A percentile compares a stretch with the other conserved stretches of the same genome.
phyloP scores from a whole-genome alignment of 2,329 filamentous ascomycete genomes.

The Epichloe glyceriae region DNA sequence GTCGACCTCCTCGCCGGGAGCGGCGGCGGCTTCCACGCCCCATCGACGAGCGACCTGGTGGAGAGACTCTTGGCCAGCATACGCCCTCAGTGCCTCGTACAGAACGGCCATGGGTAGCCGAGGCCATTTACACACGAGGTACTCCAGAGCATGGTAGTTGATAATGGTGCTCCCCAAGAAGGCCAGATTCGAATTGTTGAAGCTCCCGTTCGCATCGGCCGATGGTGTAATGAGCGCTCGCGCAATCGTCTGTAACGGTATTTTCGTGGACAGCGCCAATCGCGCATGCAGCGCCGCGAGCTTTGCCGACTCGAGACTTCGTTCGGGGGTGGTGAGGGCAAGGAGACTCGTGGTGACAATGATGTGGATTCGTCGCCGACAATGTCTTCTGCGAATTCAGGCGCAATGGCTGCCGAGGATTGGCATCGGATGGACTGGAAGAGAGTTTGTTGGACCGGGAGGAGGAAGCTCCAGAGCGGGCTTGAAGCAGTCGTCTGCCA shows the following conservation, averaged over 20 bases:
- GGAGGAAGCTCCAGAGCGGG: constrained; percentile 17
- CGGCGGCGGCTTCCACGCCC: constrained; percentile 82
- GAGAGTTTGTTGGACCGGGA: constrained; percentile 15
- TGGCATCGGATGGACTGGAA: constrained; percentile 16
- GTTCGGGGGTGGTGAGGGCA: constrained; percentile 61
- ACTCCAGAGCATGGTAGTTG: constrained; percentile 79
- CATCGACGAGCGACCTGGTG: constrained; percentile 66
- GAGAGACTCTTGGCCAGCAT: constrained; percentile 63
- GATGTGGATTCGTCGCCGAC: constrained; percentile 9
- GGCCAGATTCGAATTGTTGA: constrained; percentile 81
- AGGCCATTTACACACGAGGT: constrained; percentile 77
- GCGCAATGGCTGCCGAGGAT: constrained; percentile 19
- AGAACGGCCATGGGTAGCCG: constrained; percentile 81
- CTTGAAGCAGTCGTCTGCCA: constrained; percentile 25
- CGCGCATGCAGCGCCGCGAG: constrained; percentile 86
- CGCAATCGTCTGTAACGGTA: constrained; percentile 77
- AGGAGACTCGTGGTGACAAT: constrained; percentile 16
- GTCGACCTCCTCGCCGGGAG: constrained; percentile 83
- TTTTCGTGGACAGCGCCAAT: constrained; percentile 64
- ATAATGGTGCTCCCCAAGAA: constrained; percentile 73
- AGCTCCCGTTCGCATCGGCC: constrained; percentile 63
- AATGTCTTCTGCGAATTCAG: constrained; percentile 11
- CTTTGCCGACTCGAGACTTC: constrained; percentile 65
- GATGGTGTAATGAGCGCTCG: constrained; percentile 75
- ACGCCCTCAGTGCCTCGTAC: constrained; percentile 76